These are phyloP conservation scores for Aplosporella prunicola DNA, from an alignment of 2,329 filamentous ascomycete species.

Conservation along the genomic window DNA sequence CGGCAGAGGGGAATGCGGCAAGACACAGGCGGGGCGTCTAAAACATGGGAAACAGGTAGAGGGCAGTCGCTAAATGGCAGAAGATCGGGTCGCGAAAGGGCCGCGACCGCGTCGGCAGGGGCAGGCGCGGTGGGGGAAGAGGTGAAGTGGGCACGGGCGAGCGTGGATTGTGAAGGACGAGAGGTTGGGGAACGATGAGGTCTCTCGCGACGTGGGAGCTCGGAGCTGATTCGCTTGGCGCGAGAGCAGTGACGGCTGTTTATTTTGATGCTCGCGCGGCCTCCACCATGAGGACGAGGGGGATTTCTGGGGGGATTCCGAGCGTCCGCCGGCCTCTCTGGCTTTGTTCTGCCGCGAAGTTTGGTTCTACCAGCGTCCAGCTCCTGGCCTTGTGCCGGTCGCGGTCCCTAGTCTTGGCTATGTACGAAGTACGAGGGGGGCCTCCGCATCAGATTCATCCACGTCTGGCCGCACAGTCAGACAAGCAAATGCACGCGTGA, in stretches of 20 bases:
- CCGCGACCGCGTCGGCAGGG: constrained; percentile 3
- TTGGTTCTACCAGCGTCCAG: no score
- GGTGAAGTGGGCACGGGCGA: constrained; percentile 1
- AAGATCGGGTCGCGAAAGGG: not conserved
- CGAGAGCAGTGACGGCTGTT: constrained; percentile 8
- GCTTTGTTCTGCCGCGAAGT: no score
- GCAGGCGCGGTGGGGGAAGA: not conserved
- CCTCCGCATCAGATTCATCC: no score
- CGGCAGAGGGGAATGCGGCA: constrained; percentile 11
- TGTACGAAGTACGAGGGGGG: no score
- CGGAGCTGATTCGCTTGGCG: constrained; percentile 10
- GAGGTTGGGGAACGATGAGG: not conserved
- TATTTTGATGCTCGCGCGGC: constrained; percentile 6
- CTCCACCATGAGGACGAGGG: no score
- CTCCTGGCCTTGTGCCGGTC: no score
- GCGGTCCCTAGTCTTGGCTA: no score
- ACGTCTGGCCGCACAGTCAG: no score
- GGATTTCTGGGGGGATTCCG: no score
- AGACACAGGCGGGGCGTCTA: constrained; percentile 11
- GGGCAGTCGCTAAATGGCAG: not conserved
- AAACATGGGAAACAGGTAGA: constrained; percentile 6
- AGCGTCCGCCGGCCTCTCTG: no score
- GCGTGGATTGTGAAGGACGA: constrained; percentile 4
- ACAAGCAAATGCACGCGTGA: no score
- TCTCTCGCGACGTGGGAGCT: not conserved